Percentiles rank a stretch among this genome's conserved stretches.
phyloP scores from a whole-genome alignment of 805 yeast species.

The Starmera quercuum region DNA sequence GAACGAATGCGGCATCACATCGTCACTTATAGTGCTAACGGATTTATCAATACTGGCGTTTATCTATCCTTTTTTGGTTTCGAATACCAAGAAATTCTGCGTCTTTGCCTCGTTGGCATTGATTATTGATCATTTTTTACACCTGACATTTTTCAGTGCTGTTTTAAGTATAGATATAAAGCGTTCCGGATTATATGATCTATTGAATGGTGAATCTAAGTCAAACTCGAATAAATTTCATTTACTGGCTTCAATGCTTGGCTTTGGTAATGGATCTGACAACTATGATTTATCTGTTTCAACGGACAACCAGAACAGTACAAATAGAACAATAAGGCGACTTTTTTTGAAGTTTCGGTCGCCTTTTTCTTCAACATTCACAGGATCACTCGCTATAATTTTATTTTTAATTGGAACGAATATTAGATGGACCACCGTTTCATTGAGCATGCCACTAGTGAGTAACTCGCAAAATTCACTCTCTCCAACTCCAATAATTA shows the following conservation, averaged over 20 bases:
- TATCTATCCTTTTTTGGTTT: slow-evolving; percentile 22
- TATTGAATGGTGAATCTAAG: slow-evolving; percentile 20
- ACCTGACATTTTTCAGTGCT: slow-evolving; percentile 56
- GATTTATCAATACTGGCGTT: slow-evolving; percentile 21
- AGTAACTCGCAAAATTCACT: too few relatives aligned
- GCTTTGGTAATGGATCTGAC: not conserved
- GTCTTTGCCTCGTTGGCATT: slow-evolving; percentile 40
- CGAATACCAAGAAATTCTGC: slow-evolving; percentile 32
- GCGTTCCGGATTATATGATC: slow-evolving; percentile 52
- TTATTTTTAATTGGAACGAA: slow-evolving; percentile 21
- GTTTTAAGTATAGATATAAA: slow-evolving; percentile 62
- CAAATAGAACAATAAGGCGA: slow-evolving; percentile 1
- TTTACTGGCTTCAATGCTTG: slow-evolving; percentile 11
- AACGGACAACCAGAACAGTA: not conserved
- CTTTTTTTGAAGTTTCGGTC: slow-evolving; percentile 24
- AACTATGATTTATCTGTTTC: not conserved
- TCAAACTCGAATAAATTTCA: not conserved
- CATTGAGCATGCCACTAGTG: not conserved
- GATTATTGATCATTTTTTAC: slow-evolving; percentile 52
- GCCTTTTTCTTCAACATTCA: slow-evolving; percentile 28
- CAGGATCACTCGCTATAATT: slow-evolving; percentile 21
- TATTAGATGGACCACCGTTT: slow-evolving; percentile 27
- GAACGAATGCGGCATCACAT: slow-evolving; percentile 26
- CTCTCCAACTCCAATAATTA: not conserved
- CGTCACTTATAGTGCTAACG: slow-evolving; percentile 27